Percentiles rank a stretch among this genome's conserved stretches.
These are phyloP conservation scores for Dothistroma pini DNA, from an alignment of 2,329 filamentous ascomycete species.

Conservation along the genomic window DNA sequence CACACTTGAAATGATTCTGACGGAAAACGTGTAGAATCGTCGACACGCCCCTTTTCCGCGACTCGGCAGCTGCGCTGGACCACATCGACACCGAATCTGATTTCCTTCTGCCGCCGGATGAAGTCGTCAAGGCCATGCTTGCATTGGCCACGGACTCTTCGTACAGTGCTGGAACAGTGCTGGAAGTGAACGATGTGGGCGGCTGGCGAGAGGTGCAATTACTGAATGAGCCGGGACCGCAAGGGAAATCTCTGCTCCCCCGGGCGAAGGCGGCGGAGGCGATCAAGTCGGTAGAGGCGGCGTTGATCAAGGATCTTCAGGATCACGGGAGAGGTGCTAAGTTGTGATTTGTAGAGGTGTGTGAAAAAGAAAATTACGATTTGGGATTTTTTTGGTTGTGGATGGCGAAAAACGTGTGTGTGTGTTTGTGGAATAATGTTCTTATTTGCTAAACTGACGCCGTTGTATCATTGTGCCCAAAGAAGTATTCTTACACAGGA, in stretches of 20 bases:
- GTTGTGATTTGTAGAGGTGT: neutral
- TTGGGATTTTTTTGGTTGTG: too few species aligned
- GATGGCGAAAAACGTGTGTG: too few species aligned
- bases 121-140: neutral
- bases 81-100: neutral
- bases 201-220: neutral
- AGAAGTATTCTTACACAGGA: too few species aligned
- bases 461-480: too few species aligned
- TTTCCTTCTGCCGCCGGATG: neutral
- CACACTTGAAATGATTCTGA: neutral
- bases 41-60: neutral
- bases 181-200: neutral
- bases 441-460: too few species aligned
- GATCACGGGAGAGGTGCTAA: neutral
- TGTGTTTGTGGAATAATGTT: too few species aligned
- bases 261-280: neutral
- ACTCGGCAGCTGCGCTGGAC: neutral
- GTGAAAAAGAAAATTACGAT: too few species aligned
- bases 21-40: neutral
- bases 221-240: neutral
- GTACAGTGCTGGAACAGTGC: neutral
- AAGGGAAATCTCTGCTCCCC: neutral
- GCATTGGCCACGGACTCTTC: neutral
- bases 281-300: neutral
- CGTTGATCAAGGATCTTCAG: neutral